Base-by-base conservation (phyloP, 495 filamentous ascomycete genomes). In the Daldinia caldariorum region DNA sequence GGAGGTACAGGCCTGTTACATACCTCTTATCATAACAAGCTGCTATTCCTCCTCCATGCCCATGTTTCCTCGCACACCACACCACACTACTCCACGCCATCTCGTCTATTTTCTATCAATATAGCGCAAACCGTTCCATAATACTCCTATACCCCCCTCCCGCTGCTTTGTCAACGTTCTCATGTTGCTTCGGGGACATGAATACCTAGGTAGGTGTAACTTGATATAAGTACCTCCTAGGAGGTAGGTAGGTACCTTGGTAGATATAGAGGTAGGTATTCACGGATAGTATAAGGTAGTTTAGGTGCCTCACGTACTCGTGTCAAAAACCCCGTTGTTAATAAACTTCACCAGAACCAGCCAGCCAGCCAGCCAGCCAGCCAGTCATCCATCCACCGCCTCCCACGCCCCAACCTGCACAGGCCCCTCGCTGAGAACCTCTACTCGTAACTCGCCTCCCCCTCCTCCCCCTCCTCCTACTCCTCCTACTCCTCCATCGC, bases 381-480 rank as follows among this genome's bases (percentile, higher is more conserved):
- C 37, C 34, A 62, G 50, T 73, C 69, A 73, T 47, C 80, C 80
- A 66, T 84, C 76, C n/a, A 76, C 80, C 57, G 60, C 68, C 62
- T 82, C 82, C 84, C 84, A 86, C 26, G 56, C 78, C 5, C 90
- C 91, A 61, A 91, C 81, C 29, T 85, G 77, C 35, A 93, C 86
- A 20, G 79, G 78, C 16, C 86, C 85, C 69, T 94, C 92, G 65
- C 90, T 91, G 67, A 92, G 69, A 26, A 92, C 80, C 70, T 91
- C 89, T 6, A 94, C 83, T 62, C 88, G 83, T 35, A 92, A 85
- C 45, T 80, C n/a, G n/a, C n/a, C 82, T 41, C 88, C 88, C 5
- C 53, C 53, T 1, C 8, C n/a, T 50, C 16, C 47, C 0, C 82
- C 82, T 50, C 16, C 47, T 0, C 82, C 26, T 1, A 1, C 82